Conservation (phyloP, 1,284 basidiomycete species). For the Puccinia polysora region DNA sequence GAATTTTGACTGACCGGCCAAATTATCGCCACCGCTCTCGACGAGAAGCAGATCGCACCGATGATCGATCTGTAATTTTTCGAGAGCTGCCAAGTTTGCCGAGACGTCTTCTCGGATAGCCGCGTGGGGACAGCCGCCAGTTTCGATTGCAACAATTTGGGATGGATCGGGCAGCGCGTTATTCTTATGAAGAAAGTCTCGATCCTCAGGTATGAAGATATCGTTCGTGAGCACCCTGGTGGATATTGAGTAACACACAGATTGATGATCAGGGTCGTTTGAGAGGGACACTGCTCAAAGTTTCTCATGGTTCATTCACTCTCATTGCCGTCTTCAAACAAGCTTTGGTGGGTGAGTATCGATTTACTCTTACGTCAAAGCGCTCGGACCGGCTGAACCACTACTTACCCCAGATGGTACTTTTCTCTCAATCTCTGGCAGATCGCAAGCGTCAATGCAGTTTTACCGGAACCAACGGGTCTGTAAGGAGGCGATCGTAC, state of each 20-base stretch:
- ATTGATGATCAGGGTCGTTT: not conserved
- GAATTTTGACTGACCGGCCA: slow-evolving; percentile 58
- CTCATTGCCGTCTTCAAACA: slow-evolving; percentile 40
- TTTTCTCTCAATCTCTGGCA: slow-evolving; percentile 74
- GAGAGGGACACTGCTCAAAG: not conserved
- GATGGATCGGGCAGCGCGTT: slow-evolving; percentile 70
- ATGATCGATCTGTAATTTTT: slow-evolving; percentile 83
- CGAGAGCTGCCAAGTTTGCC: slow-evolving; percentile 90
- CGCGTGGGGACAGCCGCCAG: slow-evolving; percentile 56
- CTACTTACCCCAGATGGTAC: slow-evolving; percentile 72
- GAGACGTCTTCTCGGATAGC: slow-evolving; percentile 79
- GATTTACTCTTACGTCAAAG: not conserved
- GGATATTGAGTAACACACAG: slow-evolving; percentile 4
- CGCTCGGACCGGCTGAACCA: slow-evolving; percentile 13
- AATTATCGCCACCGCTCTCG: slow-evolving; percentile 91
- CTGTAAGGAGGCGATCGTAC: slow-evolving; percentile 41
- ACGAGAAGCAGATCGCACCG: slow-evolving; percentile 58
- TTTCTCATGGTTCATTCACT: slow-evolving; percentile 3
- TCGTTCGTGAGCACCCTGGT: slow-evolving; percentile 78
- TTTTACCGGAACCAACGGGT: slow-evolving; percentile 93
- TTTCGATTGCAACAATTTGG: slow-evolving; percentile 93
- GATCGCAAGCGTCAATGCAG: slow-evolving; percentile 85
- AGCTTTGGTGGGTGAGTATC: no score
- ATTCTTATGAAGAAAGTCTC: slow-evolving; percentile 92
- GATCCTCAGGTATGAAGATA: slow-evolving; percentile 94